Conservation (phyloP, 176 grass and related monocot species). For the Rhynchospora breviuscula region DNA sequence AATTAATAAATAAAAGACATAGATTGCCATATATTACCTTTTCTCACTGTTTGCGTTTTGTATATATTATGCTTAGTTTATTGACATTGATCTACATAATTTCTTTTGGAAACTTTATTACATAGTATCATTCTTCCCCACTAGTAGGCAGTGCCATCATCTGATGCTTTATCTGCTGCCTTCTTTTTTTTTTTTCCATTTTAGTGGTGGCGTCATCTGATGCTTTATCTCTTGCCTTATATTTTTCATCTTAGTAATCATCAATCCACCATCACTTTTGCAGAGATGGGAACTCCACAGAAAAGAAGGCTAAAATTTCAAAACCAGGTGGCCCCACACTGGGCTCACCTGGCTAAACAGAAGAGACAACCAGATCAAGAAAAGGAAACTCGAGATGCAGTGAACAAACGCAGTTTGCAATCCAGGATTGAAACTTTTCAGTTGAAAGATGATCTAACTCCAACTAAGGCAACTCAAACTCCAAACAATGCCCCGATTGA, state of each 20-base stretch:
- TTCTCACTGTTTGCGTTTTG: neutral
- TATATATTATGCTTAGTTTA: neutral
- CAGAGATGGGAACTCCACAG: neutral
- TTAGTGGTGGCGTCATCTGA: neutral
- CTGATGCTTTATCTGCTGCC: neutral
- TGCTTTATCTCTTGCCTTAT: neutral
- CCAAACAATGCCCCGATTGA: neutral
- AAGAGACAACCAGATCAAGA: neutral
- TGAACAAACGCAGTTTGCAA: neutral
- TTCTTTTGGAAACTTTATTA: neutral
- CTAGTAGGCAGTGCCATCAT: neutral
- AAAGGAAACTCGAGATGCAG: neutral
- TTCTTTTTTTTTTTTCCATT: neutral
- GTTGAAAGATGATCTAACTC: neutral
- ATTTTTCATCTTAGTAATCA: constrained; percentile 6
- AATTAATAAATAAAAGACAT: neutral
- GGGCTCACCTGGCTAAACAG: neutral
- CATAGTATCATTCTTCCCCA: neutral
- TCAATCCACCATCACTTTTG: neutral
- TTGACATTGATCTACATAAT: neutral
- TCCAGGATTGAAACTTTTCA: neutral
- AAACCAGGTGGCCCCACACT: neutral
- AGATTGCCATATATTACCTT: neutral
- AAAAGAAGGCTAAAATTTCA: neutral
- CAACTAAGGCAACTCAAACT: neutral